phyloP scores from a whole-genome alignment of 768 basidiomycete species.

The Piloderma croceum region DNA sequence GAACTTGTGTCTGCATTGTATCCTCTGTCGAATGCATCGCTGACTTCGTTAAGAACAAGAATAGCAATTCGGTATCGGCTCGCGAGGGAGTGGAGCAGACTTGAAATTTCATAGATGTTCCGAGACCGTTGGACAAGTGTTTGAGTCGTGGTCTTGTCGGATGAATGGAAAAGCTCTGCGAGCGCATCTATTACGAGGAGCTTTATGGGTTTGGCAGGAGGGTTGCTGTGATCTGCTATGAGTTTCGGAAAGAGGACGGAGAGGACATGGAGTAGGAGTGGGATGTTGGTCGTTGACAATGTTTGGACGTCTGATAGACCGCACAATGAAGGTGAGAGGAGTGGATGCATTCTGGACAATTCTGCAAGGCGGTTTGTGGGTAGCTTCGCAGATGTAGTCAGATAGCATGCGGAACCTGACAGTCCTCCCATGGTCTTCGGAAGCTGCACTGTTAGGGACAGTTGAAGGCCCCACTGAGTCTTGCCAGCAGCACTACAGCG shows the following conservation, averaged over 20 bases:
- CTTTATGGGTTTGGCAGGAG: constrained; percentile 52
- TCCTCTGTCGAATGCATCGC: constrained; percentile 59
- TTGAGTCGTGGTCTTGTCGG: constrained; percentile 49
- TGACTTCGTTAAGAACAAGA: constrained; percentile 85
- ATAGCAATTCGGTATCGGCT: constrained; percentile 60
- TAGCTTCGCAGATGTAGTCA: constrained; percentile 67
- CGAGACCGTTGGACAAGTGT: constrained; percentile 71
- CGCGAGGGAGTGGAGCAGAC: constrained; percentile 67
- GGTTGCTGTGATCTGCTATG: constrained; percentile 30
- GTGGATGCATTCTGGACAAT: constrained; percentile 49
- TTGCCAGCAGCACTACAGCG: constrained; percentile 82
- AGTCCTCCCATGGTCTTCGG: constrained; percentile 52
- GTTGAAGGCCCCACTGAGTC: constrained; percentile 84
- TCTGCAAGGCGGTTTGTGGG: constrained; percentile 65
- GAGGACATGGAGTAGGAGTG: constrained; percentile 51
- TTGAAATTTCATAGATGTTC: constrained; percentile 60
- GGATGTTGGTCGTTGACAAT: constrained; percentile 48
- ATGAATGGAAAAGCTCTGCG: constrained; percentile 74
- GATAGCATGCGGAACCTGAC: constrained; percentile 65
- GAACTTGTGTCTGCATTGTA: constrained; percentile 17
- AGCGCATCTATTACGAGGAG: constrained; percentile 86
- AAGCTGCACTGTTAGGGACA: constrained; percentile 74
- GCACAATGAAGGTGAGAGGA: constrained; percentile 38
- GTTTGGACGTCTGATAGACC: constrained; percentile 58
- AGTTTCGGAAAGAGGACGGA: constrained; percentile 48